phyloP scores from a whole-genome alignment of 2,329 filamentous ascomycete genomes.

The Pseudocercospora macadamiae region DNA sequence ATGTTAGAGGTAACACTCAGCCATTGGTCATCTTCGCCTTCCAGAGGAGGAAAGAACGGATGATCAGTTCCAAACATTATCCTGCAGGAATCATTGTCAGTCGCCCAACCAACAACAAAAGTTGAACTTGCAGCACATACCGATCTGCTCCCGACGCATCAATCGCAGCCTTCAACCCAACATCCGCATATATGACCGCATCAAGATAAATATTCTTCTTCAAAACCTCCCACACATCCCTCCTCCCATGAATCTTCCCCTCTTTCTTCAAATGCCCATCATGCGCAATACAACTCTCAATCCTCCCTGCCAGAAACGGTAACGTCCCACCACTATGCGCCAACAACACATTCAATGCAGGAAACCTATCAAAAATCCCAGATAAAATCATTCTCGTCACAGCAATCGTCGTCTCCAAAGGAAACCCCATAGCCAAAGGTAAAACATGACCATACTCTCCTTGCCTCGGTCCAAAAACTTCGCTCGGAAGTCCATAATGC shows the following conservation, averaged over 20 bases:
- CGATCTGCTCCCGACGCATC: conserved; percentile 68
- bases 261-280: conserved; percentile 70
- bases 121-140: no score
- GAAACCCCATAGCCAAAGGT: conserved; percentile 82
- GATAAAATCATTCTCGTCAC: conserved; percentile 85
- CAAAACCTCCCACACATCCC: conserved; percentile 65
- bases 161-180: conserved; percentile 71
- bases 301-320: conserved; percentile 83
- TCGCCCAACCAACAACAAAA: no score
- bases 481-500: conserved; percentile 82
- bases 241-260: conserved; percentile 61
- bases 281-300: conserved; percentile 84
- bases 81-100: conserved; percentile 11
- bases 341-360: conserved; percentile 70
- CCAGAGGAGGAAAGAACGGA: conserved; percentile 80
- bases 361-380: conserved; percentile 79
- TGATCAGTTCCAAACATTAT: conserved; percentile 68
- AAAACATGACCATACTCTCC: conserved; percentile 84
- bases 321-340: conserved; percentile 88
- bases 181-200: conserved; percentile 79
- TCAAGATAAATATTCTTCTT: conserved; percentile 83
- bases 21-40: conserved; percentile 67
- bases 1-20: conserved; percentile 67
- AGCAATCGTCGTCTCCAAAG: conserved; percentile 89
- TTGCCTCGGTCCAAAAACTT: conserved; percentile 75